Conservation (phyloP, 805 yeast genomes). For the Myxozyma vanderwaltii region DNA sequence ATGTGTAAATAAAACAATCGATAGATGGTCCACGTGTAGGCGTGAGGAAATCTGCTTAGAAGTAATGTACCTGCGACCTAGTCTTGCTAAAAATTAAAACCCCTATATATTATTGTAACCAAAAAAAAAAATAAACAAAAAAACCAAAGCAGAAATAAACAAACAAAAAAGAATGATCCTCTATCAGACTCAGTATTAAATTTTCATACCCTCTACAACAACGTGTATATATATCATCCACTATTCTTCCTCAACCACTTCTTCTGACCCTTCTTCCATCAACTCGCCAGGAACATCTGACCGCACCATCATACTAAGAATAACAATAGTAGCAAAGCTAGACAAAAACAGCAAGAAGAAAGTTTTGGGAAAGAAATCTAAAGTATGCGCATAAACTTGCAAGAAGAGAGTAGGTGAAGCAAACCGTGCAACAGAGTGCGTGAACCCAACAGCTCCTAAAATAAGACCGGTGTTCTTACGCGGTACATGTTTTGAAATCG, state of each 20-base stretch:
- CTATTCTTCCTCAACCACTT: constrained; percentile 5
- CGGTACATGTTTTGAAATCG: constrained; percentile 29
- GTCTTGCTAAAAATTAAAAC: no score
- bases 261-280: constrained; percentile 21
- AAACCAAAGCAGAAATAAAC: no score
- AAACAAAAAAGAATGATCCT: no score
- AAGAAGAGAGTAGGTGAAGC: constrained; percentile 23
- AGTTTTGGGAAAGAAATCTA: constrained; percentile 18
- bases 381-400: constrained; percentile 11
- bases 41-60: no score
- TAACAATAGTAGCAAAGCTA: not conserved
- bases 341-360: constrained; percentile 9
- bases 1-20: no score
- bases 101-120: no score
- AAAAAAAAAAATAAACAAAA: no score
- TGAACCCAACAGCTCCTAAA: constrained; percentile 26
- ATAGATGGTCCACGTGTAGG: no score
- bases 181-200: no score
- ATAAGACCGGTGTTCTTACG: constrained; percentile 23
- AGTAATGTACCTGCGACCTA: not conserved
- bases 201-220: not conserved
- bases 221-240: not conserved
- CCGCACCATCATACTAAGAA: not conserved
- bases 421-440: constrained; percentile 24
- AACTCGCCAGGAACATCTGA: constrained; percentile 21